Evolutionary conservation across 306 rosid genomes (phyloP).

Genomic region (Fragaria nilgerrensis): DNA sequence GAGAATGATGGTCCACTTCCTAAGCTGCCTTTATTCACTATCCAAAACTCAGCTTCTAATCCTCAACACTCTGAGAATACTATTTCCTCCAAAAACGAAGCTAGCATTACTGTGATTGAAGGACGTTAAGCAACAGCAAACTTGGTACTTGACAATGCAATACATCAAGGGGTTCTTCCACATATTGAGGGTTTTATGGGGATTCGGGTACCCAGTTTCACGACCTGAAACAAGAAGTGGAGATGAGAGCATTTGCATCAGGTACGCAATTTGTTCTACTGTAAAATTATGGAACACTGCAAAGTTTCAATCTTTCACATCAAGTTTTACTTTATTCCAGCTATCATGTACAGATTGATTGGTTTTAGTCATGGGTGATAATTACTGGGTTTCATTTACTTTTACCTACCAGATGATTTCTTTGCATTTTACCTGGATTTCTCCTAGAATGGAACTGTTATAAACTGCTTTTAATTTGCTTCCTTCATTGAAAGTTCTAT

Average conservation of each 20-base stretch:
- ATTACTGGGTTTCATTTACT: neutral
- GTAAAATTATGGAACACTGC: no score
- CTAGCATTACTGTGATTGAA: constrained; percentile 55
- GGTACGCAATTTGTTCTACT: no score
- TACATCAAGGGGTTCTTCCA: no score
- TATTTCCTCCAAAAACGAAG: constrained; percentile 44
- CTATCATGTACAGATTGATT: neutral
- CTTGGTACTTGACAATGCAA: no score
- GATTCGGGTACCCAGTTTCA: no score
- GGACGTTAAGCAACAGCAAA: constrained; percentile 38
- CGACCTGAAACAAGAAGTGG: no score
- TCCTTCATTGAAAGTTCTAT: neutral
- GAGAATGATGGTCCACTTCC: constrained; percentile 63
- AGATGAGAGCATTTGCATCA: no score
- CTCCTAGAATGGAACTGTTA: neutral
- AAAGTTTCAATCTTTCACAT: no score
- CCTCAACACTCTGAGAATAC: constrained; percentile 26
- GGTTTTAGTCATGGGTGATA: neutral
- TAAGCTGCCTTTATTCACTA: constrained; percentile 27
- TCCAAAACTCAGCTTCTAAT: constrained; percentile 4
- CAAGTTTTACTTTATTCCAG: no score
- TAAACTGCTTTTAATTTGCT: neutral
- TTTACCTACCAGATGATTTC: neutral
- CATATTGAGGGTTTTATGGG: no score
- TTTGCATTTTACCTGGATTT: neutral